These are phyloP conservation scores for Candida parachauliodes DNA, from an alignment of 805 yeast species.

Conservation along the genomic window DNA sequence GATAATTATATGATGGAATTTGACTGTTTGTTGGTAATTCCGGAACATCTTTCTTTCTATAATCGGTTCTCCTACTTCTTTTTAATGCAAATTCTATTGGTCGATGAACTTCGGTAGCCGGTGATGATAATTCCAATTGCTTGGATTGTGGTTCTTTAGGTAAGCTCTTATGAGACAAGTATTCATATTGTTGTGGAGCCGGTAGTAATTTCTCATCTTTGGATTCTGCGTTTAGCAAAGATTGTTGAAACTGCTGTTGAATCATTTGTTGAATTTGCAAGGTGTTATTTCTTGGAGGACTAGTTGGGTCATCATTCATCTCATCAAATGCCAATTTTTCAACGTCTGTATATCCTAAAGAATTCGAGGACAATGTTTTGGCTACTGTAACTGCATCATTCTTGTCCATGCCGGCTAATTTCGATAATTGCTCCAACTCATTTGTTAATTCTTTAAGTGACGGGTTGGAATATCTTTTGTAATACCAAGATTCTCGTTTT, in stretches of 20 bases:
- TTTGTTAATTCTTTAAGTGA: conserved; percentile 68
- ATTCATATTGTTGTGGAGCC: conserved; percentile 6
- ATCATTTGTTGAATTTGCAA: conserved; percentile 14
- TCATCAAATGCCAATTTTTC: conserved; percentile 43
- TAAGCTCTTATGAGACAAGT: neutral
- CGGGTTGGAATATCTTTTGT: conserved; percentile 41
- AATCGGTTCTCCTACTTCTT: conserved; percentile 39
- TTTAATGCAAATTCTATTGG: conserved; percentile 5
- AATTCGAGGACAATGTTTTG: conserved; percentile 68
- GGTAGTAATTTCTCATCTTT: conserved; percentile 23
- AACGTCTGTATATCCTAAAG: conserved; percentile 55
- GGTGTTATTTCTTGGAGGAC: conserved; percentile 8
- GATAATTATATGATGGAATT: conserved; percentile 2
- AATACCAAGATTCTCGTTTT: conserved; percentile 12
- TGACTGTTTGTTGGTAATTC: conserved; percentile 1
- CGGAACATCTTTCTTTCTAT: conserved; percentile 24
- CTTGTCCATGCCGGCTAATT: conserved; percentile 73
- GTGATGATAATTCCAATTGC: neutral
- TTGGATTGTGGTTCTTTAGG: neutral
- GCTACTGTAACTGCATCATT: conserved; percentile 83
- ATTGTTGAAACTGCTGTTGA: conserved; percentile 16
- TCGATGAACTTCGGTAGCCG: conserved; percentile 1
- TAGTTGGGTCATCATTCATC: conserved; percentile 12
- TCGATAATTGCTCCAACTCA: conserved; percentile 71
- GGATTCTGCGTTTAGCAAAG: conserved; percentile 10